Base-by-base conservation (phyloP, 805 yeast species). In the Cyberlindnera euphorbiae region DNA sequence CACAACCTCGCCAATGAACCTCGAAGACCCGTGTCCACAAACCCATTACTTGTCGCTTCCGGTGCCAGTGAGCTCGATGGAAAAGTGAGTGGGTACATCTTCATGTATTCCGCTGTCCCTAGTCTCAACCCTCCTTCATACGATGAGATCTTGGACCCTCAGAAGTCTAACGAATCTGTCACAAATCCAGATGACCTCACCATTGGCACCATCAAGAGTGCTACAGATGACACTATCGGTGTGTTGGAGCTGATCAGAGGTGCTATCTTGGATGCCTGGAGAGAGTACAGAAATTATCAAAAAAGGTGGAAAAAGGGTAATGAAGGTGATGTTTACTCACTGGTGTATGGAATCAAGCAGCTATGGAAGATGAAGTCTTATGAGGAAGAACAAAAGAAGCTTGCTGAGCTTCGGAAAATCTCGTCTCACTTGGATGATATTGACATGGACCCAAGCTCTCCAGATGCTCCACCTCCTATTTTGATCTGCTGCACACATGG, bases 21-120 rank as follows among this genome's bases (percentile, higher is more conserved):
- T 8, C 53, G 82, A 32, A 62, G 65, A 40, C 78, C 79, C 4
- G 82, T 76, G 0, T 67, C 74, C 10, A 79, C 86, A 6, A 77
- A 76, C 35, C 83, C 89, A 3, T 55, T 83, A 37, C 56, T 83
- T 10, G 84, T 80, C 4, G 90, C 87, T 5, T 77, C 86, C 26
- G 93, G 93, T 2, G 84, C 88, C 5, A 73, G 85, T 28, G 90
- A 82, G 41, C 58, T 83, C 47, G 82, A 83, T 52, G 89, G 88
- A 5, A 67, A 75, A 22, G 71, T 83, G n/a, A 82, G 81, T 53
- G 90, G 89, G 1, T 83, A 83, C 54, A 64, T 81, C 28, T 66
- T 81, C 25, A 77, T 79, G 31, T 83, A 82, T 55, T 72, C 79
- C 37, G 79, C 85, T 3, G 73, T 82, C 3, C 93, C 94, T 1